phyloP scores from a whole-genome alignment of 345 rosid species.

The Eucalyptus cladocalyx region DNA sequence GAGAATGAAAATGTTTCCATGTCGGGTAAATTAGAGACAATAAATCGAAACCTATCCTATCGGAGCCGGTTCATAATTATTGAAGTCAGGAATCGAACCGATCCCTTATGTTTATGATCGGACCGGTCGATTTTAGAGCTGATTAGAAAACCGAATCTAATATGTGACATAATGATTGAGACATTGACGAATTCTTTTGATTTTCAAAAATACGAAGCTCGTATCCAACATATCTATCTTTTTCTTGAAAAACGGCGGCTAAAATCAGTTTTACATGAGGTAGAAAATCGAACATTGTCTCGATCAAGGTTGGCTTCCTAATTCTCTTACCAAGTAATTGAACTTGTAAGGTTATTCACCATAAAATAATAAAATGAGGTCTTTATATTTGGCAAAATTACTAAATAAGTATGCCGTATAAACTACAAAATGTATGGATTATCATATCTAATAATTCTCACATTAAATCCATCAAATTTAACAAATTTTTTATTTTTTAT shows the following conservation, averaged over 20 bases:
- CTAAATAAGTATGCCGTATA: background rate
- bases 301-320: background rate
- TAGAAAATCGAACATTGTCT: background rate
- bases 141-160: fast-evolving
- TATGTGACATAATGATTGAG: fast-evolving
- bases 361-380: background rate
- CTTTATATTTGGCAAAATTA: background rate
- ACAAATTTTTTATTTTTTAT: background rate
- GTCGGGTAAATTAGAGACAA: background rate
- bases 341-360: background rate
- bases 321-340: background rate
- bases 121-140: fast-evolving
- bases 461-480: background rate
- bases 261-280: background rate
- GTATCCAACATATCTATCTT: background rate
- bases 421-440: background rate
- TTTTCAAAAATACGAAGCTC: background rate
- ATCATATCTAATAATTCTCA: background rate
- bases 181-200: background rate
- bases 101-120: background rate
- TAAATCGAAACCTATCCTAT: background rate
- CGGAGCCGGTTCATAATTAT: background rate
- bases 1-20: background rate
- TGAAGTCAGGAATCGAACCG: background rate
- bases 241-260: background rate